phyloP scores from a whole-genome alignment of 768 basidiomycete genomes.

The Russula sp. region DNA sequence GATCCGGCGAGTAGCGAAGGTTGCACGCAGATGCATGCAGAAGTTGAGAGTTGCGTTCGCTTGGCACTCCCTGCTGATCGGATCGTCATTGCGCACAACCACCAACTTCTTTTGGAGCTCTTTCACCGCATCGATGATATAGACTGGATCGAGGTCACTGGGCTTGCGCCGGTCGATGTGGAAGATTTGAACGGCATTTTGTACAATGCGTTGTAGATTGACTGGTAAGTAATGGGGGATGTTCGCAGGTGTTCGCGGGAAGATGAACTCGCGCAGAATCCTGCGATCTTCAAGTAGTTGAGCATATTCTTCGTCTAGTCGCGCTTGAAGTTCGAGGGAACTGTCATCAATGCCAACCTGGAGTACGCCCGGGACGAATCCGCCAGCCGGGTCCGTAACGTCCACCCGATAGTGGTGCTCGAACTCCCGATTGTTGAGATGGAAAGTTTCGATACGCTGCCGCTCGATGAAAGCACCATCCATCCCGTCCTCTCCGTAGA shows the following conservation, averaged over 20 bases:
- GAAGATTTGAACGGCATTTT: slow-evolving; percentile 95
- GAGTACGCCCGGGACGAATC: slow-evolving; percentile 71
- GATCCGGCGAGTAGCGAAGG: slow-evolving; percentile 80
- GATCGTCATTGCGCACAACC: slow-evolving; percentile 82
- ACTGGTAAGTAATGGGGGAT: slow-evolving; percentile 86
- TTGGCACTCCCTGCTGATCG: slow-evolving; percentile 70
- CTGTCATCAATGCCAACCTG: slow-evolving; percentile 85
- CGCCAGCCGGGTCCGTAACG: slow-evolving; percentile 73
- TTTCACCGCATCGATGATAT: slow-evolving; percentile 75
- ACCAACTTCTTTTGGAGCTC: slow-evolving; percentile 71
- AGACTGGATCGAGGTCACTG: slow-evolving; percentile 81
- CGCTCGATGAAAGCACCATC: slow-evolving; percentile 97
- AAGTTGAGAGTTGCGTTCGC: slow-evolving; percentile 86
- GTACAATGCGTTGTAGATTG: slow-evolving; percentile 90
- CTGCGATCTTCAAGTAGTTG: slow-evolving; percentile 68
- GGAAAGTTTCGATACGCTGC: slow-evolving; percentile 87
- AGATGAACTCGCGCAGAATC: slow-evolving; percentile 74
- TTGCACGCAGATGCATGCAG: slow-evolving; percentile 87
- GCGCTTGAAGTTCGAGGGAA: slow-evolving; percentile 73
- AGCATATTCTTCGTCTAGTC: slow-evolving; percentile 72
- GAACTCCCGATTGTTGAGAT: slow-evolving; percentile 73
- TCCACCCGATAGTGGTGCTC: slow-evolving; percentile 94
- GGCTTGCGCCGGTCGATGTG: slow-evolving; percentile 92
- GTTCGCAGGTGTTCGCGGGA: slow-evolving; percentile 64
- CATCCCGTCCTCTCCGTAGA: slow-evolving; percentile 99